Base-by-base conservation (phyloP, 305 asterid species). In the Monarda citriodora region DNA sequence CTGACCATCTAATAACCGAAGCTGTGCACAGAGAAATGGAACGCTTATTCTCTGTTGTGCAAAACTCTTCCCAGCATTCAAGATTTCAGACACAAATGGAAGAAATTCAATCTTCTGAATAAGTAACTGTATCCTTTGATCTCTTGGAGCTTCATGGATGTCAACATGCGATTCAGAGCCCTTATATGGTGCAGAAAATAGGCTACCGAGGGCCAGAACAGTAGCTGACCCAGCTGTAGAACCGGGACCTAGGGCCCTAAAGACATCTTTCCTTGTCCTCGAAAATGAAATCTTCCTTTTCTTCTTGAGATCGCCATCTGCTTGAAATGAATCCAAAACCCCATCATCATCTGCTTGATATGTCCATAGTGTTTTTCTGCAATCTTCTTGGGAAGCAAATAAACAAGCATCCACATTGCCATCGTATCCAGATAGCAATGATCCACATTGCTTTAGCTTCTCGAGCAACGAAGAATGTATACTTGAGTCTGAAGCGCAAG, bases 1-100 rank as follows among this genome's bases (percentile, higher is more conserved):
- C 52, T 93, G 99, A 67, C 99, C 99, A 71, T 93, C 99, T 68
- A 87, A 66, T 71, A 93, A 74, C 68, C 99, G 77, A 49, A 93
- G 96, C 74, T 90, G 99, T 25, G 91, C 90, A 68, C 99, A 90
- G 62, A 93, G 72, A 75, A 82, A 90, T 3, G 95, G 96, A 59
- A 80, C 83, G 67, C 69, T 79, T 46, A 90, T 82, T 22, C 65
- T 77, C 70, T 71, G 69, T 45, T 34, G 82, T 37, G 89, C 85
- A 59, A 85, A 94, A 47, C 69, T 74, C 82, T 79, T 90, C 54
- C 96, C 96, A 23, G 96, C 91, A 69, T 69, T 67, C 32, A 77
- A 21, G 61, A 90, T 86, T 66, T 88, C 89, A 2, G 95, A 61
- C 61, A 77, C 91, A 71, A 87, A 88, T 11, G 96, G 96, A 58